Evolutionary conservation across 805 yeast genomes (phyloP).

Genomic region (Pichia sporocuriosa): DNA sequence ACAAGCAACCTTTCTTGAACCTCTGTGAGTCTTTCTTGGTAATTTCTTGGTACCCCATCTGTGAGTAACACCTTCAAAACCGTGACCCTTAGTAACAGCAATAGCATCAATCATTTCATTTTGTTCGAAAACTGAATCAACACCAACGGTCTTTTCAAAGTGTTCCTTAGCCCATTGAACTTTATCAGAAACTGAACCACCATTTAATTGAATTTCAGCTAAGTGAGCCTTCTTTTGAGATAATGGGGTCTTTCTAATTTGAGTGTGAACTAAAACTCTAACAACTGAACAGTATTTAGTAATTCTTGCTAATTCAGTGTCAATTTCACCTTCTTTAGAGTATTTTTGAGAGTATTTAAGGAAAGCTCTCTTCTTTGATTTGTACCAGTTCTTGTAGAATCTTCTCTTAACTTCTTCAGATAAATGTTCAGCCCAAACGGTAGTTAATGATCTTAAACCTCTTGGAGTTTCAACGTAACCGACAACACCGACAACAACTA

Average conservation of each 20-base stretch:
- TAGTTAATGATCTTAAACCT: conserved; percentile 98
- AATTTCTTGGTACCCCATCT: conserved; percentile 99
- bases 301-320: conserved; percentile 97
- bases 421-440: conserved; percentile 99
- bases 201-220: conserved; percentile 99
- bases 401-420: conserved; percentile 99
- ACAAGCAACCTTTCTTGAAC: conserved; percentile 99
- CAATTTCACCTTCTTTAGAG: conserved; percentile 84
- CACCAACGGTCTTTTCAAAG: conserved; percentile 97
- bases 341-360: conserved; percentile 99
- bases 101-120: conserved; percentile 97
- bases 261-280: conserved; percentile 99
- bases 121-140: conserved; percentile 95
- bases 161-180: conserved; percentile 98
- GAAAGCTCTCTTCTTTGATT: conserved; percentile 99
- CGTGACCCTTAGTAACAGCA: conserved; percentile 99
- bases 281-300: conserved; percentile 97
- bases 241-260: conserved; percentile 98
- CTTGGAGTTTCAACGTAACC: conserved; percentile 99
- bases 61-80: conserved; percentile 99
- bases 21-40: conserved; percentile 99
- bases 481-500: conserved; percentile 99
- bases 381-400: conserved; percentile 99
- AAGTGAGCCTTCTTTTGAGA: conserved; percentile 99
- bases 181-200: conserved; percentile 97